Percentiles rank a stretch among this genome's conserved stretches.
Conservation (phyloP, 306 rosid genomes). For the Corylus avellana region DNA sequence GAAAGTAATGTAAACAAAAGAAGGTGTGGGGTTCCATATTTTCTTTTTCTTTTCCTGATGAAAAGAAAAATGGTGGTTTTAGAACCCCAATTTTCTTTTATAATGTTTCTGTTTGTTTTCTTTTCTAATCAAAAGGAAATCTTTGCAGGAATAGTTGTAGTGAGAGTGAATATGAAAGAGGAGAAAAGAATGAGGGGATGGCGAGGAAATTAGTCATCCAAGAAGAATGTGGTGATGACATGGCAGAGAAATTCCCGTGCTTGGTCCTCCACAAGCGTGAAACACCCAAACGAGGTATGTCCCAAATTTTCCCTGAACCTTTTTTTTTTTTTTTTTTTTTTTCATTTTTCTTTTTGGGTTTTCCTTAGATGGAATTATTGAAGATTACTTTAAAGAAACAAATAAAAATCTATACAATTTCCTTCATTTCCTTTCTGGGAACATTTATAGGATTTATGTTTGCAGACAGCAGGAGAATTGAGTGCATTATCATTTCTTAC, state of each 20-base stretch:
- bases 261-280: constrained; percentile 25
- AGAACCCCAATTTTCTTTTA: not conserved
- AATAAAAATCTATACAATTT: not conserved
- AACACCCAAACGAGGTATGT: constrained; percentile 33
- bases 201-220: not conserved
- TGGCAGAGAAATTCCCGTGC: constrained; percentile 30
- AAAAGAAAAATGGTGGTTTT: not conserved
- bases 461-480: not conserved
- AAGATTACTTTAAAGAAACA: not conserved
- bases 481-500: not conserved
- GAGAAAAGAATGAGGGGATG: constrained; percentile 17
- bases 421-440: not conserved
- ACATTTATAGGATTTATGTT: not conserved
- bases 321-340: not conserved
- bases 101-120: constrained; percentile 8
- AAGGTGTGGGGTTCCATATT: constrained; percentile 2
- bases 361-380: not conserved
- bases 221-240: constrained; percentile 7
- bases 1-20: constrained; percentile 16
- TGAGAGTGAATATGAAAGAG: constrained; percentile 25
- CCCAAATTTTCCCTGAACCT: not conserved
- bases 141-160: constrained; percentile 22
- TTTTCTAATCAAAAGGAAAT: not conserved
- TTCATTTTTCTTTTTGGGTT: not conserved
- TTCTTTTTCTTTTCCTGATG: constrained; percentile 19